phyloP scores from a whole-genome alignment of 495 filamentous ascomycete species.

The Immersiella caudata region DNA sequence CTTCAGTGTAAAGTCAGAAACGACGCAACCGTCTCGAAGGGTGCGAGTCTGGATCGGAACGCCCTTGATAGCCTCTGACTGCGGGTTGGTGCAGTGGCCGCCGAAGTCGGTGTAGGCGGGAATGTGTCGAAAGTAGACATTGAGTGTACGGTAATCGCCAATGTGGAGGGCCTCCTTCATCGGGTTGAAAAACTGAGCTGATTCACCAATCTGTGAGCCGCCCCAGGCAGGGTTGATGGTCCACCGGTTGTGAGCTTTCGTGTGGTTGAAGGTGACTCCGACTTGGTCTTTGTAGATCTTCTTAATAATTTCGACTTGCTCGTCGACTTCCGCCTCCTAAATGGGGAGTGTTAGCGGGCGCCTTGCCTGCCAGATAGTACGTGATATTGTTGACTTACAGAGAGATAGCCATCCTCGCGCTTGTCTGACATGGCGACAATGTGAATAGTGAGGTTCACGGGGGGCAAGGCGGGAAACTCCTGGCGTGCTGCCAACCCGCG shows the following conservation, averaged over 20 bases:
- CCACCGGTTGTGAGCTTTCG: constrained; percentile 11
- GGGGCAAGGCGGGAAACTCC: constrained; percentile 3
- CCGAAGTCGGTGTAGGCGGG: background rate
- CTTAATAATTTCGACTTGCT: constrained; percentile 8
- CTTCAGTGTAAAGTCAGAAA: background rate
- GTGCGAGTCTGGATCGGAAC: background rate
- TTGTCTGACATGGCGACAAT: constrained; percentile 6
- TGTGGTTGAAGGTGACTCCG: constrained; percentile 16
- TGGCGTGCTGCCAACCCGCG: constrained; percentile 1
- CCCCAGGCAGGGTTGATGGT: constrained; percentile 3
- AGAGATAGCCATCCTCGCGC: constrained; percentile 11
- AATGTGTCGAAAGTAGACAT: constrained; percentile 11
- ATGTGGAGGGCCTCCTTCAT: constrained; percentile 11
- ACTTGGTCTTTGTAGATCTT: constrained; percentile 3
- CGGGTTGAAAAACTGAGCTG: background rate
- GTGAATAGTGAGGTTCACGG: constrained; percentile 8
- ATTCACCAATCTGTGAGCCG: background rate
- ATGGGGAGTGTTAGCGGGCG: background rate
- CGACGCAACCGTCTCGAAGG: background rate
- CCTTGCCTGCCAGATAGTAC: no score
- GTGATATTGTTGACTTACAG: background rate
- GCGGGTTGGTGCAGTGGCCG: constrained; percentile 10
- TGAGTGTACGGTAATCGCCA: constrained; percentile 12
- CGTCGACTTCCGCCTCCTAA: constrained; percentile 10
- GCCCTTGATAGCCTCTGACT: background rate